A percentile compares a stretch with the other conserved stretches of the same genome.
These are phyloP conservation scores for Fistulinella cinereoalba DNA, from an alignment of 1,284 basidiomycete species.

Conservation along the genomic window DNA sequence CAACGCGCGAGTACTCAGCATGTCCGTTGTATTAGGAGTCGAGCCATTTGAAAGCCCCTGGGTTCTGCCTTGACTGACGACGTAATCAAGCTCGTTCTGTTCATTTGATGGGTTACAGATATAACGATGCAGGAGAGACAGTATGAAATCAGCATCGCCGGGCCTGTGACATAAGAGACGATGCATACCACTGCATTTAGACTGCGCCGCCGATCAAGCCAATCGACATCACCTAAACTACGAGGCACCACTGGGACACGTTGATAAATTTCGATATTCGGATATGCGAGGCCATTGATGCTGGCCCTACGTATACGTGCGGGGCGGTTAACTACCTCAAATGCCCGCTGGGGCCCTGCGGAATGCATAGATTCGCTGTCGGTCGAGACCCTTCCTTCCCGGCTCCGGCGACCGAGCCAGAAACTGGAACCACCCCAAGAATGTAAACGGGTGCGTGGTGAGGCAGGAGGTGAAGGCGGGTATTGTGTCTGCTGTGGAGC, in stretches of 20 bases:
- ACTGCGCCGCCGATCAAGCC: slow-evolving; percentile 69
- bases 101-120: slow-evolving; percentile 14
- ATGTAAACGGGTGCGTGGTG: slow-evolving; percentile 47
- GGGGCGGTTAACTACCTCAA: slow-evolving; percentile 73
- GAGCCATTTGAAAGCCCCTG: slow-evolving; percentile 40
- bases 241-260: slow-evolving; percentile 40
- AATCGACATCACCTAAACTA: slow-evolving; percentile 67
- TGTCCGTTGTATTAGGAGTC: slow-evolving; percentile 52
- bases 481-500: slow-evolving; percentile 39
- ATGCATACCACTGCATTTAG: slow-evolving; percentile 61
- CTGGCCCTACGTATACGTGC: slow-evolving; percentile 46
- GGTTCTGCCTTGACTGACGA: slow-evolving; percentile 42
- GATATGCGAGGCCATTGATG: slow-evolving; percentile 46
- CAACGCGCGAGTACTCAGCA: slow-evolving; percentile 45
- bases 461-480: slow-evolving; percentile 43
- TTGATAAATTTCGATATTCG: slow-evolving; percentile 37
- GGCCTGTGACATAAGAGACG: slow-evolving; percentile 14
- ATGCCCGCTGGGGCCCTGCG: slow-evolving; percentile 46
- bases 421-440: slow-evolving; percentile 53
- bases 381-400: slow-evolving; percentile 45
- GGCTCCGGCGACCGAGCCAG: slow-evolving; percentile 40
- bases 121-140: slow-evolving; percentile 8
- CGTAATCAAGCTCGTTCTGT: slow-evolving; percentile 69
- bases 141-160: slow-evolving; percentile 15
- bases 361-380: slow-evolving; percentile 50